Percentiles rank a stretch among this genome's conserved stretches.
These are phyloP conservation scores for Zymoseptoria tritici DNA, from an alignment of 2,329 filamentous ascomycete genomes.

Conservation along the genomic window DNA sequence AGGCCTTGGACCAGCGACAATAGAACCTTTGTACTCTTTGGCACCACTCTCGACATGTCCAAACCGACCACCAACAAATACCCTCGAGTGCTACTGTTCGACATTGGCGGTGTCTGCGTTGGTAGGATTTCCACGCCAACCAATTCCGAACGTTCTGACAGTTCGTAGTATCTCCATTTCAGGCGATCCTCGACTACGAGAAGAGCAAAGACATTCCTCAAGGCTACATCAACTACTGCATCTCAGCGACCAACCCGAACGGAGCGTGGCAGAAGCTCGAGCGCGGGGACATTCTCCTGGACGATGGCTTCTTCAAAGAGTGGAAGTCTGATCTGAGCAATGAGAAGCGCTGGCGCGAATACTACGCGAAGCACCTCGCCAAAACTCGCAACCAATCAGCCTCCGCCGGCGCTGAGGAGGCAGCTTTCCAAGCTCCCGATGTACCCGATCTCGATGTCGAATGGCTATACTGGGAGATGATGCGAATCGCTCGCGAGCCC, in stretches of 20 bases:
- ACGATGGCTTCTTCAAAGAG: conserved; percentile 64
- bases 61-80: conserved; percentile 7
- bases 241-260: conserved; percentile 66
- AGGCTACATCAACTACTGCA: conserved; percentile 87
- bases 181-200: conserved; percentile 89
- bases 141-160: background rate
- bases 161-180: conserved; percentile 74
- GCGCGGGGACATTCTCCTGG: conserved; percentile 69
- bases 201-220: conserved; percentile 64
- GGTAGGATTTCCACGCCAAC: conserved; percentile 35
- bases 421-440: conserved; percentile 41
- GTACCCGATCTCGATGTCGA: conserved; percentile 69
- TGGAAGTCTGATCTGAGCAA: conserved; percentile 70
- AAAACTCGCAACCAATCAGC: conserved; percentile 27
- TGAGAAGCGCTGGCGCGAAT: conserved; percentile 61
- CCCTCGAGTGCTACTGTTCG: conserved; percentile 77
- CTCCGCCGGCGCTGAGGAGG: conserved; percentile 35
- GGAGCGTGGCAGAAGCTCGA: conserved; percentile 88
- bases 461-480: conserved; percentile 85
- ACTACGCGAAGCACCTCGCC: conserved; percentile 28
- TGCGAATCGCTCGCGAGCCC: conserved; percentile 59
- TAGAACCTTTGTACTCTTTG: conserved; percentile 19
- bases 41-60: conserved; percentile 19
- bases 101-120: conserved; percentile 96
- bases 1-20: conserved; percentile 16